Conservation (phyloP, 78 protist species). For the Corallochytrium limacisporum region DNA sequence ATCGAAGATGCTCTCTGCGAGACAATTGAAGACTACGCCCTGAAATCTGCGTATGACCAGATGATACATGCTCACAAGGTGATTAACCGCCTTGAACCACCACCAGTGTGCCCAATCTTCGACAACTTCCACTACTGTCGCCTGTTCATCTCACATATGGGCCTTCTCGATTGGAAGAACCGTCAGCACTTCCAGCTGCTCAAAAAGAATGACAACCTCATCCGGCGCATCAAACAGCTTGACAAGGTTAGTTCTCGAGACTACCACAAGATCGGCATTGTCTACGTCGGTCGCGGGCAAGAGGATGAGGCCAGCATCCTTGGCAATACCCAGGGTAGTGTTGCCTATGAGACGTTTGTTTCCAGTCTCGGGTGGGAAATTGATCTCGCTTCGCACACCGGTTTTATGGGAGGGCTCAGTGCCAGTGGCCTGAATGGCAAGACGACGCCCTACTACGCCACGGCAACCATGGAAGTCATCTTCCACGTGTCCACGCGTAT, state of each 20-base stretch:
- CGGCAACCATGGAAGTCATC: slow-evolving; percentile 50
- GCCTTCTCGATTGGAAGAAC: slow-evolving; percentile 18
- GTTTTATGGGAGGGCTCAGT: slow-evolving; percentile 69
- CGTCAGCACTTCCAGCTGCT: slow-evolving; percentile 16
- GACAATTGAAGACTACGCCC: too few relatives aligned
- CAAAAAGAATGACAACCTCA: not conserved
- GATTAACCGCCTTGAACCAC: not conserved
- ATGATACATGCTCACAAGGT: not conserved
- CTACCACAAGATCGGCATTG: slow-evolving; percentile 65
- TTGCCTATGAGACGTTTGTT: slow-evolving; percentile 49
- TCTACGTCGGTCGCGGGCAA: slow-evolving; percentile 77
- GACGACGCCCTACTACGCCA: slow-evolving; percentile 56
- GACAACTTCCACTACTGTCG: not conserved
- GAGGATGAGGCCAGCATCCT: slow-evolving; percentile 61
- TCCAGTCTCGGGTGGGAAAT: slow-evolving; percentile 68
- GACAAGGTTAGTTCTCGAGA: slow-evolving; percentile 42
- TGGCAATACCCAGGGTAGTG: slow-evolving; percentile 20
- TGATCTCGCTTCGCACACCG: slow-evolving; percentile 25
- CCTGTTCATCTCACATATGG: slow-evolving; percentile 6
- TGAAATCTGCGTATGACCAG: not conserved
- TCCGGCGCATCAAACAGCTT: not conserved
- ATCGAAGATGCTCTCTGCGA: too few relatives aligned
- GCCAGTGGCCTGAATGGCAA: slow-evolving; percentile 28
- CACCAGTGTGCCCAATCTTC: not conserved
- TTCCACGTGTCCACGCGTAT: slow-evolving; percentile 70